These are phyloP conservation scores for Sarcomyxa edulis DNA, from an alignment of 768 basidiomycete species.

Conservation along the genomic window DNA sequence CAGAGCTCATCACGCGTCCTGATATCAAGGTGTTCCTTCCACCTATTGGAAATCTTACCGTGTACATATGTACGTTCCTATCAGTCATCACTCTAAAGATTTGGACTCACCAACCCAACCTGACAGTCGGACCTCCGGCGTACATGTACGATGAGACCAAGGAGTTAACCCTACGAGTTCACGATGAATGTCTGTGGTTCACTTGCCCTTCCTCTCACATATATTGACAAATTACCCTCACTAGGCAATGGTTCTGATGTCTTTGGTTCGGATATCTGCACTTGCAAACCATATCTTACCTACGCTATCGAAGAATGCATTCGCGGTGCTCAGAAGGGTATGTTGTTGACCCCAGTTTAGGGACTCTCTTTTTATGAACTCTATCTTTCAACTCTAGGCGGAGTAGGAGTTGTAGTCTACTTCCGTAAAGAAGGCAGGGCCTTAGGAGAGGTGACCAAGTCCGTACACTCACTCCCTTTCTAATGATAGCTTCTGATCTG, in stretches of 20 bases:
- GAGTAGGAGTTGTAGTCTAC: slow-evolving; percentile 91
- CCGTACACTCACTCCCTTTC: slow-evolving; percentile 15
- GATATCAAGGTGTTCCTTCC: slow-evolving; percentile 96
- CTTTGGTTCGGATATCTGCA: slow-evolving; percentile 90
- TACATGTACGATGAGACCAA: slow-evolving; percentile 71
- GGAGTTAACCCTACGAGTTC: slow-evolving; percentile 82
- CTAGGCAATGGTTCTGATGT: slow-evolving; percentile 91
- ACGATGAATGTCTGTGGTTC: slow-evolving; percentile 75
- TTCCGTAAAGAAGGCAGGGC: slow-evolving; percentile 94
- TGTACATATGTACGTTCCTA: slow-evolving; percentile 72
- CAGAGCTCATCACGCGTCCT: slow-evolving; percentile 90
- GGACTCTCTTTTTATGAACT: neutral
- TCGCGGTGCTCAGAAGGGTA: slow-evolving; percentile 51
- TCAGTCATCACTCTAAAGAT: neutral
- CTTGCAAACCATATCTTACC: slow-evolving; percentile 88
- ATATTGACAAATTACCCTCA: neutral
- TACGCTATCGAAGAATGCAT: slow-evolving; percentile 95
- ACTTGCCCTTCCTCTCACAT: neutral
- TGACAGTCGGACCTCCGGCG: slow-evolving; percentile 75
- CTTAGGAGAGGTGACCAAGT: slow-evolving; percentile 91
- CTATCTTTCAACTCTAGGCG: slow-evolving; percentile 35
- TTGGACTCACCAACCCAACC: neutral
- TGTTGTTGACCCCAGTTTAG: too few species aligned
- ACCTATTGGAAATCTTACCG: slow-evolving; percentile 87
- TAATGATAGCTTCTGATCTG: too few species aligned